These are phyloP conservation scores for Tremellales sp. DNA, from an alignment of 1,284 basidiomycete genomes.

Conservation along the genomic window DNA sequence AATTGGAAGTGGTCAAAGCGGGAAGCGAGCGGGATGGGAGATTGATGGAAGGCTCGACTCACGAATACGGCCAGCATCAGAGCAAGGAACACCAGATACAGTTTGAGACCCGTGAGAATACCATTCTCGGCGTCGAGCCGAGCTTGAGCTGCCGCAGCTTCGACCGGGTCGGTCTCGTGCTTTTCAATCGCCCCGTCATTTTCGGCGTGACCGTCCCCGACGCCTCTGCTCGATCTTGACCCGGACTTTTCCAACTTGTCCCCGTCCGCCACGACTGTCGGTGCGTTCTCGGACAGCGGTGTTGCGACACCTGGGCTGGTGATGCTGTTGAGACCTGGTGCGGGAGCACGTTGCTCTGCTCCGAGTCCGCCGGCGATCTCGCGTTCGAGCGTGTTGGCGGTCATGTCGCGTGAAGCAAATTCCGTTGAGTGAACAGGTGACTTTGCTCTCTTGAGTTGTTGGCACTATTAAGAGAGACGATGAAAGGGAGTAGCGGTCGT, in stretches of 20 bases:
- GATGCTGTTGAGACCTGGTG: background rate
- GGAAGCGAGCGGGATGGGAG: constrained; percentile 28
- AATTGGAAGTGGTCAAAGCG: constrained; percentile 1
- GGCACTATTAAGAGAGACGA: too few species aligned
- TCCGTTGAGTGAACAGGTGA: too few species aligned
- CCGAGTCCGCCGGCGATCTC: background rate
- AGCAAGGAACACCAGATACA: constrained; percentile 34
- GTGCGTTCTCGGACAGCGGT: too few species aligned
- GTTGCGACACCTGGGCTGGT: too few species aligned
- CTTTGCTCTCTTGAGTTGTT: too few species aligned
- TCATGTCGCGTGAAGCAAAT: too few species aligned
- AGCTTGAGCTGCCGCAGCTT: background rate
- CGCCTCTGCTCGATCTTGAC: background rate
- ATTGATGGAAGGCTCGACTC: constrained; percentile 10
- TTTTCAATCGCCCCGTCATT: background rate
- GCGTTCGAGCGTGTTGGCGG: background rate
- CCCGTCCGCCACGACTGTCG: background rate
- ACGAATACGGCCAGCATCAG: constrained; percentile 44
- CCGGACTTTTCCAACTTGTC: background rate
- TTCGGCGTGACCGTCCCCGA: too few species aligned
- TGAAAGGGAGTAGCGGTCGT: too few species aligned
- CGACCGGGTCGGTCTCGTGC: background rate
- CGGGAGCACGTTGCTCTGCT: background rate
- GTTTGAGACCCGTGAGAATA: constrained; percentile 22
- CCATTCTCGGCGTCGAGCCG: constrained; percentile 14